A percentile compares a stretch with the other conserved stretches of the same genome.
phyloP scores from a whole-genome alignment of 2,329 filamentous ascomycete genomes.

The Sarocladium kiliense region DNA sequence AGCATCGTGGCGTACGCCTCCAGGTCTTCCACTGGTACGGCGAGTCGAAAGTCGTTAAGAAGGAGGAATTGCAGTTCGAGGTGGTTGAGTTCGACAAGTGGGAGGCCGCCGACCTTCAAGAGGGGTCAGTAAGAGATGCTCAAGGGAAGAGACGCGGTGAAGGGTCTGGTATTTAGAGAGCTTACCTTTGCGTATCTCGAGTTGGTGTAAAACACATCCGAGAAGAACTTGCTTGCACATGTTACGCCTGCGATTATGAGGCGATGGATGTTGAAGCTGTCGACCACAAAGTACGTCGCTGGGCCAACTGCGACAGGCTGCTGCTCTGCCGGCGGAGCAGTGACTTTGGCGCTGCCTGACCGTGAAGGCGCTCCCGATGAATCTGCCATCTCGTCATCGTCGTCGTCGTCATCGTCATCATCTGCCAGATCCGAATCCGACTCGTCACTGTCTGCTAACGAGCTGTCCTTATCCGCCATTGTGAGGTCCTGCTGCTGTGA shows the following conservation, averaged over 20 bases:
- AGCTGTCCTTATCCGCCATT: conserved; percentile 24
- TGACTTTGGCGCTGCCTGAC: conserved; percentile 17
- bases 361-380: conserved; percentile 19
- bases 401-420: conserved; percentile 22
- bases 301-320: conserved; percentile 18
- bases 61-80: conserved; percentile 93
- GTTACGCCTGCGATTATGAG: conserved; percentile 96
- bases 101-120: conserved; percentile 81
- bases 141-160: too few species aligned
- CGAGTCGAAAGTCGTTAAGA: conserved; percentile 91
- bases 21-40: conserved; percentile 88
- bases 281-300: conserved; percentile 80
- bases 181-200: conserved; percentile 96
- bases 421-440: conserved; percentile 46
- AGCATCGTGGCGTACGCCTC: conserved; percentile 98
- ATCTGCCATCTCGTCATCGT: conserved; percentile 27
- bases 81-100: conserved; percentile 88
- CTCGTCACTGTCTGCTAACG: conserved; percentile 28
- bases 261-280: conserved; percentile 98
- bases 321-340: conserved; percentile 20
- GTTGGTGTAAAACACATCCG: conserved; percentile 97
- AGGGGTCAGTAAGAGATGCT: conserved; percentile 15
- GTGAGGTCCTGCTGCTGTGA: conserved; percentile 26
- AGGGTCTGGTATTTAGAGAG: too few species aligned
- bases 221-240: conserved; percentile 99